A percentile compares a stretch with the other conserved stretches of the same genome.
phyloP scores from a whole-genome alignment of 2,329 filamentous ascomycete species.

The Kalmusia sp. region DNA sequence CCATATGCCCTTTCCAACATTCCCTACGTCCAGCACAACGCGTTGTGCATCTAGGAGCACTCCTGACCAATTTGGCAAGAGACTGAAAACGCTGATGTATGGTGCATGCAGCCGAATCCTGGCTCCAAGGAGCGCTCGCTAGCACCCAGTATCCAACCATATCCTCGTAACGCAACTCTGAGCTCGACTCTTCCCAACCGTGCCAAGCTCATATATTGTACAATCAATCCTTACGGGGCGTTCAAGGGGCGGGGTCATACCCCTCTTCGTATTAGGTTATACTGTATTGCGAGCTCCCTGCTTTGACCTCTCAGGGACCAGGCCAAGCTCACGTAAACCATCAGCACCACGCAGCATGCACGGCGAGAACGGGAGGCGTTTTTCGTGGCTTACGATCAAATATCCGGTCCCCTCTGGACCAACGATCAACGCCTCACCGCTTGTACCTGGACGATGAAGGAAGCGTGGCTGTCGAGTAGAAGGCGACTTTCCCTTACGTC shows the following conservation, averaged over 20 bases:
- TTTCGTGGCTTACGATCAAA: neutral
- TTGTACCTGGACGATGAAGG: neutral
- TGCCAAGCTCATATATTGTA: too few relatives aligned
- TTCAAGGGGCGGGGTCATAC: too few relatives aligned
- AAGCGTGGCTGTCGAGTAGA: neutral
- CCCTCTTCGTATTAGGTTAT: neutral
- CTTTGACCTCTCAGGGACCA: constrained; percentile 1
- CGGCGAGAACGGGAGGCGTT: neutral
- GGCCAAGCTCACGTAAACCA: constrained; percentile 1
- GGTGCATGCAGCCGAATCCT: neutral
- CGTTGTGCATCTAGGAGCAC: too few relatives aligned
- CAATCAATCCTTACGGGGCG: neutral
- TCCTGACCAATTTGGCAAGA: too few relatives aligned
- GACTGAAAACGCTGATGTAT: too few relatives aligned
- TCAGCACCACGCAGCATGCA: neutral
- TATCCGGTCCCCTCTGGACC: neutral
- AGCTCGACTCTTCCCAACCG: too few relatives aligned
- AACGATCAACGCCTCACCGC: neutral
- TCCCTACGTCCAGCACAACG: neutral
- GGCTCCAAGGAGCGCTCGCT: too few relatives aligned
- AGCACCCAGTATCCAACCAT: too few relatives aligned
- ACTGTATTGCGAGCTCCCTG: neutral
- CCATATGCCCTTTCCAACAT: neutral
- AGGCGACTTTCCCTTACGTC: neutral
- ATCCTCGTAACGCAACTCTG: too few relatives aligned